Evolutionary conservation across 2,329 filamentous ascomycete genomes (phyloP), one percentile per base, ranked within the genome.

Genomic region (Cercospora zeae-maydis): DNA sequence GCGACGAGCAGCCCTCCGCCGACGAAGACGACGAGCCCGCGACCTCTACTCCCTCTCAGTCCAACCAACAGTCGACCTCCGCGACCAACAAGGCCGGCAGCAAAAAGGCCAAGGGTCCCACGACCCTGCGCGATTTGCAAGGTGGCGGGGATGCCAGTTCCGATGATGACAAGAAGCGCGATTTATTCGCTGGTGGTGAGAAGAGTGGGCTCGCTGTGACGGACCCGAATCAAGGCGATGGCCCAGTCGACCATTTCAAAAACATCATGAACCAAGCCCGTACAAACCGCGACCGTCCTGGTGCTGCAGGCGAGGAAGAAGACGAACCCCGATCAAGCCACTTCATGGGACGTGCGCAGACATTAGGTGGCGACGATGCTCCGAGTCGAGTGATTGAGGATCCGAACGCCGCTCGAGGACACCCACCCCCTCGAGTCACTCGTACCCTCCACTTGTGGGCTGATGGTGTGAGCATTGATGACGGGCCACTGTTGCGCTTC

Each of bases 391-490:
- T 80, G 24, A 84, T 95, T 56, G 86, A 87, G 47, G 86, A 90
- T 67, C 85, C 88, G 30, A 76, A 67, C 19, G 69, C 72, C 36
- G 76, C 74, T 63, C 76, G 74, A 14, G 78, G 76, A 9, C 79
- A 83, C 34, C 64, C 65, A 27, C 57, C 69, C 8, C 73, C 73
- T 33, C 82, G 84, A 4, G 86, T 89, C 64, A 85, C 86, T 56
- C 87, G 90, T 56, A 84, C 86, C 10, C 81, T 96, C 58, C 91
- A 93, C 72, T 82, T 95, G 49, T 96, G 91, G 91, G 83, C 84
- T 45, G 88, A 96, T 73, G 91, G 91, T 13, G 93, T 95, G 78
- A 93, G 90, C 67, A 87, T 96, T 64, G 91, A 93, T 63, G 90
- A 95, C 71, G 91, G 91, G 30, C 84, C 87, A 52, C 84, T 95